Evolutionary conservation across 2,329 filamentous ascomycete genomes (phyloP).

Genomic region (Hymenoscyphus repandus): DNA sequence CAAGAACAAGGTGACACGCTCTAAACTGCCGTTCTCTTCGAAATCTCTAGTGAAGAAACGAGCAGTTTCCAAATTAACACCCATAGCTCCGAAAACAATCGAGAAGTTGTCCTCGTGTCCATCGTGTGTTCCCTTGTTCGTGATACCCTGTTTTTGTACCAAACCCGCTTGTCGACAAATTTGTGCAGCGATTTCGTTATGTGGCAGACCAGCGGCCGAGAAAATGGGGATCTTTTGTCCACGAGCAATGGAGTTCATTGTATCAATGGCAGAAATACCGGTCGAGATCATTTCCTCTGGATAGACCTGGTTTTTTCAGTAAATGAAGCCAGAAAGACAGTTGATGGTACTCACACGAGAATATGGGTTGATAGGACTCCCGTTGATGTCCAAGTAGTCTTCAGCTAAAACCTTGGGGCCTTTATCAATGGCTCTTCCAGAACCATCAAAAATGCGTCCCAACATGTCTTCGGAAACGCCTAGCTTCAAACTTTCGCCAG

Average conservation of each 20-base stretch:
- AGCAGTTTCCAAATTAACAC: constrained; percentile 98
- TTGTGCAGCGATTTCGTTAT: constrained; percentile 98
- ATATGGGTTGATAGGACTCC: constrained; percentile 97
- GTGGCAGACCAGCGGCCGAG: constrained; percentile 94
- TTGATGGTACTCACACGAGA: constrained; percentile 64
- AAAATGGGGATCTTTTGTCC: constrained; percentile 99
- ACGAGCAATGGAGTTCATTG: constrained; percentile 96
- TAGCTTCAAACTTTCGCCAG: constrained; percentile 93
- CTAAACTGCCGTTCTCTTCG: constrained; percentile 98
- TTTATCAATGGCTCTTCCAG: constrained; percentile 96
- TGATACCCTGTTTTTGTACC: constrained; percentile 68
- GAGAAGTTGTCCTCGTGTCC: constrained; percentile 99
- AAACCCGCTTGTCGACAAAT: constrained; percentile 96
- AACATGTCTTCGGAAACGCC: constrained; percentile 99
- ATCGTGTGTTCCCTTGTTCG: constrained; percentile 93
- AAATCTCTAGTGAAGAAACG: constrained; percentile 99
- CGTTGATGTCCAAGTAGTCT: constrained; percentile 98
- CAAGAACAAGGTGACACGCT: constrained; percentile 94
- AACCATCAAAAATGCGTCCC: constrained; percentile 97
- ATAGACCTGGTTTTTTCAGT: constrained; percentile 62
- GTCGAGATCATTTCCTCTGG: constrained; percentile 99
- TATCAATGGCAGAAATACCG: constrained; percentile 98
- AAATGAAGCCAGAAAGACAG: neutral
- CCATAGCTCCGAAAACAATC: constrained; percentile 99
- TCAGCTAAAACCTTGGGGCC: constrained; percentile 96